phyloP scores from a whole-genome alignment of 805 yeast genomes.

The Saturnispora quitensis region DNA sequence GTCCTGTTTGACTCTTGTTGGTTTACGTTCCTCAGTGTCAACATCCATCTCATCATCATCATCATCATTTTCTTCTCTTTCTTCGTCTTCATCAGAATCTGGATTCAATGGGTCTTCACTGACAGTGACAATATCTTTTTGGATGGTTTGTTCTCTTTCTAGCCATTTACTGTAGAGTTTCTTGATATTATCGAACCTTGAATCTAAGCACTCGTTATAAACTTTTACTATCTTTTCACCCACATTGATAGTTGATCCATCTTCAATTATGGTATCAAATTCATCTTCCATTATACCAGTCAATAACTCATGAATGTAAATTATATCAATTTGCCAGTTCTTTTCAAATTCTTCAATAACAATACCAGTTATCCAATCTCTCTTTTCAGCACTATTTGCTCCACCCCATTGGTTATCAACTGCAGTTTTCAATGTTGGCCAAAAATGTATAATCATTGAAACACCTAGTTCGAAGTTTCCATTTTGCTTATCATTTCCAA shows the following conservation, averaged over 20 bases:
- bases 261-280: slow-evolving; percentile 81
- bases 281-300: slow-evolving; percentile 91
- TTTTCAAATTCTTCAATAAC: slow-evolving; percentile 67
- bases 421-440: slow-evolving; percentile 86
- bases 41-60: slow-evolving; percentile 35
- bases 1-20: slow-evolving; percentile 33
- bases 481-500: slow-evolving; percentile 54
- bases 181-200: slow-evolving; percentile 49
- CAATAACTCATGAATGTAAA: slow-evolving; percentile 74
- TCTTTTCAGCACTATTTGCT: slow-evolving; percentile 75
- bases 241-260: slow-evolving; percentile 72
- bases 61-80: slow-evolving; percentile 1
- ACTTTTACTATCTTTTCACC: slow-evolving; percentile 57
- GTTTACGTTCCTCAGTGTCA: slow-evolving; percentile 31
- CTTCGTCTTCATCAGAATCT: slow-evolving; percentile 39
- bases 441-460: slow-evolving; percentile 78
- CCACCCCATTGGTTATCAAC: slow-evolving; percentile 97
- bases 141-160: slow-evolving; percentile 37
- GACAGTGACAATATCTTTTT: slow-evolving; percentile 35
- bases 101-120: slow-evolving; percentile 58
- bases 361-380: slow-evolving; percentile 90
- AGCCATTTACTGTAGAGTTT: slow-evolving; percentile 50
- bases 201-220: slow-evolving; percentile 53
- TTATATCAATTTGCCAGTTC: slow-evolving; percentile 60
- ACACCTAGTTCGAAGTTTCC: slow-evolving; percentile 89